Evolutionary conservation across 2,329 filamentous ascomycete species (phyloP).

Genomic region (Trichoderma koningiopsis): DNA sequence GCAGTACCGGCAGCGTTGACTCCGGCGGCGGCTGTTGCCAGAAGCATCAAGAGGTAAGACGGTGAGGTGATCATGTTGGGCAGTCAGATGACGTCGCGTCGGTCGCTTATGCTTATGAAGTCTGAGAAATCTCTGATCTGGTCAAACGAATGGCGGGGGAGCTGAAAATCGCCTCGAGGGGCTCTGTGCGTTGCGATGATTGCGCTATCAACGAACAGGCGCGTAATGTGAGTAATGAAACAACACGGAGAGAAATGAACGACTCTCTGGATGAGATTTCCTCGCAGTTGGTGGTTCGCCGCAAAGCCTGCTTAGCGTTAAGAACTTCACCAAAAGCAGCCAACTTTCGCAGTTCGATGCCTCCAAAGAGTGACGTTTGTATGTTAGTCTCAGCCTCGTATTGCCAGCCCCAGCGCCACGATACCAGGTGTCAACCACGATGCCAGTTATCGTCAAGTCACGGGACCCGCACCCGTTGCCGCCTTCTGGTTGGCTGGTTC

Average conservation of each 20-base stretch:
- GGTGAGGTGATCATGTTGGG: slow-evolving; percentile 3
- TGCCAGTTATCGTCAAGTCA: slow-evolving; percentile 18
- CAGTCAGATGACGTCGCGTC: neutral
- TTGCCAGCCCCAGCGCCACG: slow-evolving; percentile 12
- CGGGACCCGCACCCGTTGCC: neutral
- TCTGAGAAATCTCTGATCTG: neutral
- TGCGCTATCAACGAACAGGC: slow-evolving; percentile 19
- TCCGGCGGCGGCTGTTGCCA: slow-evolving; percentile 40
- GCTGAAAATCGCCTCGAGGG: neutral
- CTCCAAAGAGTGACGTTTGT: neutral
- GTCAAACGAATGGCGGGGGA: neutral
- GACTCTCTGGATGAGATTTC: neutral
- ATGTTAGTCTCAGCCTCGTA: slow-evolving; percentile 23
- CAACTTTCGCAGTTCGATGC: neutral
- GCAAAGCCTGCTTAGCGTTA: neutral
- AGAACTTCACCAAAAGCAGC: neutral
- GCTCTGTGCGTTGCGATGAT: neutral
- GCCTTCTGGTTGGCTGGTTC: slow-evolving; percentile 24
- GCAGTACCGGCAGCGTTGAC: slow-evolving; percentile 40
- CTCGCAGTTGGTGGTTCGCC: neutral
- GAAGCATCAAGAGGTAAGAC: slow-evolving; percentile 37
- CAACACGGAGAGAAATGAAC: slow-evolving; percentile 15
- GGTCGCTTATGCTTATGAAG: neutral
- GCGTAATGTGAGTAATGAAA: slow-evolving; percentile 1
- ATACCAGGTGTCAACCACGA: neutral